phyloP scores from a whole-genome alignment of 2,329 filamentous ascomycete species.

The Dactylellina haptotyla region DNA sequence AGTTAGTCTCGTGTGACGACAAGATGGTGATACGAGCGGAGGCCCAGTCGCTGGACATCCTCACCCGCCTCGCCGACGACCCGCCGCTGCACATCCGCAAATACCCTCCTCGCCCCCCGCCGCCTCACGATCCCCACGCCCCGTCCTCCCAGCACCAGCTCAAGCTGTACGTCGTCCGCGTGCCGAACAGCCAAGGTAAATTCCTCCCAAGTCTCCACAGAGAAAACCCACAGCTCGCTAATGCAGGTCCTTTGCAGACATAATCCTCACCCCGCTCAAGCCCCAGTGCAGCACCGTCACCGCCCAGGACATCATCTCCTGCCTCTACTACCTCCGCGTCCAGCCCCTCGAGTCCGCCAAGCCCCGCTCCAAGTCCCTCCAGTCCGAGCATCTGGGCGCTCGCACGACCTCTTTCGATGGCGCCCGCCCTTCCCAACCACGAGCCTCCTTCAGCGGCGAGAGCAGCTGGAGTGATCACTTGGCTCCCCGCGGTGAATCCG shows the following conservation, averaged over 20 bases:
- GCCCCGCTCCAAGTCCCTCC: constrained; percentile 38
- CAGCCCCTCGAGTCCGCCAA: constrained; percentile 63
- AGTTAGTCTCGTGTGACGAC: background rate
- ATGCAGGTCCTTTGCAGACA: constrained; percentile 69
- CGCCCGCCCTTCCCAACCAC: constrained; percentile 27
- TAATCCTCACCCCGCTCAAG: constrained; percentile 91
- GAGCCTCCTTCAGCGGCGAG: constrained; percentile 37
- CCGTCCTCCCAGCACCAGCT: constrained; percentile 73
- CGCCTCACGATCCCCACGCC: constrained; percentile 28
- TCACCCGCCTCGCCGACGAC: constrained; percentile 83
- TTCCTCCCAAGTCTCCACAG: background rate
- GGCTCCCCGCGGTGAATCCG: background rate
- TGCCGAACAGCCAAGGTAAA: constrained; percentile 87
- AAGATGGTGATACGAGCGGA: constrained; percentile 66
- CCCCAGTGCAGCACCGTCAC: constrained; percentile 89
- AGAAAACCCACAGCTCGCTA: background rate
- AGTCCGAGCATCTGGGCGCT: constrained; percentile 15
- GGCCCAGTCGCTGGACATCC: constrained; percentile 81
- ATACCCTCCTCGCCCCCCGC: constrained; percentile 45
- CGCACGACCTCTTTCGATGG: constrained; percentile 22
- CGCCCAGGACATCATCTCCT: constrained; percentile 83
- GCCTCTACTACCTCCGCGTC: constrained; percentile 90
- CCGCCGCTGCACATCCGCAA: constrained; percentile 86
- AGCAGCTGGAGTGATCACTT: constrained; percentile 36
- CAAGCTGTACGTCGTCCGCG: constrained; percentile 88